Evolutionary conservation across 2,329 filamentous ascomycete genomes (phyloP).

Genomic region (Hypoxylon sp.): DNA sequence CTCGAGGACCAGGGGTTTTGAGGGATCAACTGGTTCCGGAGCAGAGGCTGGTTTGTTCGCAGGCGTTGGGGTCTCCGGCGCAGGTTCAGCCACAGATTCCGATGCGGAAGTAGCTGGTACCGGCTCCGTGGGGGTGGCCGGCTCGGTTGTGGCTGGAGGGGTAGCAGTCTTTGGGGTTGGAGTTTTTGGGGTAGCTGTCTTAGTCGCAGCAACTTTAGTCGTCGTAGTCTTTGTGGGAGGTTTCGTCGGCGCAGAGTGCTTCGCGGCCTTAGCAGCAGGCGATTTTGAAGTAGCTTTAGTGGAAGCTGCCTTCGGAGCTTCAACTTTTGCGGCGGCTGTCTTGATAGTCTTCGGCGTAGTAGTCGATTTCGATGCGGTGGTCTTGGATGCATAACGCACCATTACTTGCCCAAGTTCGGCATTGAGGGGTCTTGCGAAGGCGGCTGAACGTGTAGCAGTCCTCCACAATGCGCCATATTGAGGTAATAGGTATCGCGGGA

Average conservation of each 20-base stretch:
- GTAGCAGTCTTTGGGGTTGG: slow-evolving; percentile 16
- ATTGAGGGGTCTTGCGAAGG: slow-evolving; percentile 50
- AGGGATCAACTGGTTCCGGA: slow-evolving; percentile 48
- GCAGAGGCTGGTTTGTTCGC: slow-evolving; percentile 33
- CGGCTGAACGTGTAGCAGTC: slow-evolving; percentile 53
- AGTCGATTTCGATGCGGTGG: slow-evolving; percentile 38
- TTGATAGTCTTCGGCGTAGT: slow-evolving; percentile 39
- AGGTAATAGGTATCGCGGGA: slow-evolving; percentile 79
- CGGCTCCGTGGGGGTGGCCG: slow-evolving; percentile 19
- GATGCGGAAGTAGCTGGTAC: slow-evolving; percentile 13
- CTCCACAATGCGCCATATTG: slow-evolving; percentile 72
- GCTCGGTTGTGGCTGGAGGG: slow-evolving; percentile 28
- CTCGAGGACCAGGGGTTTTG: slow-evolving; percentile 80
- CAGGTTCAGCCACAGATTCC: slow-evolving; percentile 17
- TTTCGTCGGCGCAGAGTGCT: slow-evolving; percentile 49
- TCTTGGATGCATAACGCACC: slow-evolving; percentile 57
- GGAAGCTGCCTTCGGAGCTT: slow-evolving; percentile 33
- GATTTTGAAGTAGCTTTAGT: slow-evolving; percentile 28
- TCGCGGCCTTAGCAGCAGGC: slow-evolving; percentile 41
- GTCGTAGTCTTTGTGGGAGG: slow-evolving; percentile 34
- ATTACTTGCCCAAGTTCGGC: slow-evolving; percentile 51
- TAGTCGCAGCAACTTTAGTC: slow-evolving; percentile 28
- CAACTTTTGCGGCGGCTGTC: slow-evolving; percentile 34
- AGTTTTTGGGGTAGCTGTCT: slow-evolving; percentile 26
- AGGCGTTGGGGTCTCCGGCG: slow-evolving; percentile 25